Percentiles rank a stretch among this genome's conserved stretches.
Evolutionary conservation across 768 basidiomycete species (phyloP).

Genomic region (Pholiota conissans): DNA sequence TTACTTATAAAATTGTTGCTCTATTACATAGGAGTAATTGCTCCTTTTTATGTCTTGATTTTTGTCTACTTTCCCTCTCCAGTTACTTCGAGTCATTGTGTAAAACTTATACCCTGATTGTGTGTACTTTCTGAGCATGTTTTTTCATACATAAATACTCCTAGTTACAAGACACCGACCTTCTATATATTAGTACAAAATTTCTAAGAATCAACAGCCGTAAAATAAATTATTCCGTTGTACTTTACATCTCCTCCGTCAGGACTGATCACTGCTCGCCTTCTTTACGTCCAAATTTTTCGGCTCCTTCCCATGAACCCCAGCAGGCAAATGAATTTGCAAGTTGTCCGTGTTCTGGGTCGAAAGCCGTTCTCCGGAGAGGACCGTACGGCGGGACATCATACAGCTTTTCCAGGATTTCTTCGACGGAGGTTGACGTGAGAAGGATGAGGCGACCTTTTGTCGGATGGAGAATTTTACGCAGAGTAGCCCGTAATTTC

Average conservation of each 20-base stretch:
- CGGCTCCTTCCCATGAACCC: constrained; percentile 42
- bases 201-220: neutral
- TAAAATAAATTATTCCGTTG: neutral
- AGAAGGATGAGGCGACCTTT: constrained; percentile 37
- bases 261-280: too few relatives aligned
- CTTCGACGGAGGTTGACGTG: constrained; percentile 40
- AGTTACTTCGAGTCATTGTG: constrained; percentile 2
- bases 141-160: neutral
- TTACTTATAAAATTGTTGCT: neutral
- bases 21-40: neutral
- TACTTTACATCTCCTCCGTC: neutral
- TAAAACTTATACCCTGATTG: constrained; percentile 13
- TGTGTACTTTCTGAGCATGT: neutral
- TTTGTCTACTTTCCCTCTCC: neutral
- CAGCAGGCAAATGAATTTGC: constrained; percentile 45
- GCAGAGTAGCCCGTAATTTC: constrained; percentile 36
- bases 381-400: constrained; percentile 37
- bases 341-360: constrained; percentile 36
- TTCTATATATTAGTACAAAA: neutral
- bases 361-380: constrained; percentile 31
- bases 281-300: constrained; percentile 25
- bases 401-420: constrained; percentile 34
- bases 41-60: constrained; percentile 26
- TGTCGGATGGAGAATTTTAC: constrained; percentile 38
- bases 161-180: neutral